Conservation (phyloP, 2,329 filamentous ascomycete species). For the Fusarium liriodendri region DNA sequence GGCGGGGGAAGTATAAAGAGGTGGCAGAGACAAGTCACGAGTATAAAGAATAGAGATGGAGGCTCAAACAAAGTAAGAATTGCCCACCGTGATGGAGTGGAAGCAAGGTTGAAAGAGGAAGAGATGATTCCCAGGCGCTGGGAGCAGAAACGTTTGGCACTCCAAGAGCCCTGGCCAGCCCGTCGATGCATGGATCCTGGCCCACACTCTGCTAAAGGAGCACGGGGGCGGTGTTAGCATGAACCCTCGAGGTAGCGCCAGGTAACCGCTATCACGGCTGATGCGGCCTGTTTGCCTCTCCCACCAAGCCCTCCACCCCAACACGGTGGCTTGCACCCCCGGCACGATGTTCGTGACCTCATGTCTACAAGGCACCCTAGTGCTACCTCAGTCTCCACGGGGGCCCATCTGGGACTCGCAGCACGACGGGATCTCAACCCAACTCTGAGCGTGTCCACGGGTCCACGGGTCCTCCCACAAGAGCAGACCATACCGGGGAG, state of each 20-base stretch:
- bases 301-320: not conserved
- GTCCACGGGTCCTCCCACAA: slow-evolving; percentile 45
- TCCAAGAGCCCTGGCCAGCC: slow-evolving; percentile 50
- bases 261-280: slow-evolving; percentile 41
- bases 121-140: slow-evolving; percentile 50
- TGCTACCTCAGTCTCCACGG: slow-evolving; percentile 51
- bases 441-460: slow-evolving; percentile 49
- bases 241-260: slow-evolving; percentile 28
- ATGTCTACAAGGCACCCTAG: slow-evolving; percentile 49
- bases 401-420: slow-evolving; percentile 53
- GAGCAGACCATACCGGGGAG: slow-evolving; percentile 33
- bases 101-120: slow-evolving; percentile 51
- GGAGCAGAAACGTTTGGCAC: slow-evolving; percentile 54
- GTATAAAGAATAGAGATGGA: slow-evolving; percentile 23
- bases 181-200: slow-evolving; percentile 42
- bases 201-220: slow-evolving; percentile 46
- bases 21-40: not conserved
- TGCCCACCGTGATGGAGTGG: slow-evolving; percentile 45
- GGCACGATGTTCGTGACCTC: slow-evolving; percentile 41
- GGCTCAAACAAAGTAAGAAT: slow-evolving; percentile 41
- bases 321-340: not conserved
- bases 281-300: slow-evolving; percentile 3
- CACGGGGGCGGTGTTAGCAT: slow-evolving; percentile 51
- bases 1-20: slow-evolving; percentile 2
- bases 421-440: slow-evolving; percentile 53